Evolutionary conservation across 139 green algal species (phyloP), one percentile per base, ranked within the genome.

Genomic region (Chlorella sorokiniana): DNA sequence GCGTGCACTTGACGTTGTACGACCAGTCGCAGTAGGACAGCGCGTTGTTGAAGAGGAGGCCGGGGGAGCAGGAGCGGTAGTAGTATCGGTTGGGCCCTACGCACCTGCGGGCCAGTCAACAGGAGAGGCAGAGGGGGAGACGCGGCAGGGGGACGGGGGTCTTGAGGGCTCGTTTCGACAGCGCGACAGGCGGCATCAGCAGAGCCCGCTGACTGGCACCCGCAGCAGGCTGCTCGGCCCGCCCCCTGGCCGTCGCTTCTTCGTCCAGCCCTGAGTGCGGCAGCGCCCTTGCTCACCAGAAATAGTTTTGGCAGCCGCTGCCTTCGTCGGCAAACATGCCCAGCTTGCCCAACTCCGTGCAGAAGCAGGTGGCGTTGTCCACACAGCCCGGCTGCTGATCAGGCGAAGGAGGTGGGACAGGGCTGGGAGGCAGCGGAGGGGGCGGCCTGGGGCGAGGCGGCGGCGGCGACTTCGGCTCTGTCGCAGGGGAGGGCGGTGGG

Each of bases 311-410:
- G 45, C 80, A 85, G 38, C 45, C 45, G 5, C 38, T 29, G 22
- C 11, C 44, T 22, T 52, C 18, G 52, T 85, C 80, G 27, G 80
- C 64, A 62, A 79, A 85, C 65, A 64, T 78, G 18, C 80, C 80
- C 20, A 33, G 23, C 33, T 37, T 25, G 29, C 48, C 69, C 25
- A 51, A 81, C 40, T 41, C 40, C 10, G 23, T 63, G 51, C 81
- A 85, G 48, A 35, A 85, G 81, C 81, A 85, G 11, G 37, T 1
- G 16, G 72, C 51, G 72, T 79, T 37, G 23, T 22, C 51, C 8
- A 67, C 7, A 37, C 72, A 79, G 33, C 33, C 29, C 20, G 72
- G 72, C 70, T 77, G 70, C 16, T 77, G 44, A 5, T 33, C n/a
- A 11, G 70, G n/a, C 5, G 70, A 44, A 54, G 16, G 29, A 22